These are phyloP conservation scores for Pyrus hybrid DNA, from an alignment of 331 rosid genomes.

Conservation along the genomic window DNA sequence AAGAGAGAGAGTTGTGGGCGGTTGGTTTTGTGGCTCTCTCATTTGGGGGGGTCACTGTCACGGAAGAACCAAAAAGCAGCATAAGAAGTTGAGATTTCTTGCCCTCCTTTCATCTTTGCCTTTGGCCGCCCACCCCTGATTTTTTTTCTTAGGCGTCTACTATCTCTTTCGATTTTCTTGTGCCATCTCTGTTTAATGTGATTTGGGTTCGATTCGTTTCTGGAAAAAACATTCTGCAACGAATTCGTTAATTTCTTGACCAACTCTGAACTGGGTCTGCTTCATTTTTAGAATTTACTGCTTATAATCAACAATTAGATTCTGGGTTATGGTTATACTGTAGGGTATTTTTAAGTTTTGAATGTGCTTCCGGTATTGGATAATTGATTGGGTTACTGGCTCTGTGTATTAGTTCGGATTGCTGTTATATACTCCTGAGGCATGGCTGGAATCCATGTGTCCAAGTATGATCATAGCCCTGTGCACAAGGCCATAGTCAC, in stretches of 20 bases:
- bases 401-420: constrained; percentile 27
- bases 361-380: no score
- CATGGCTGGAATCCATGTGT: constrained; percentile 81
- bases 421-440: constrained; percentile 32
- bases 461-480: constrained; percentile 75
- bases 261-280: constrained; percentile 30
- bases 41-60: constrained; percentile 4
- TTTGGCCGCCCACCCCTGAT: constrained; percentile 41
- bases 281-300: constrained; percentile 19
- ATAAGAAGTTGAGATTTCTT: constrained; percentile 50
- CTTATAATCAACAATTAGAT: constrained; percentile 3
- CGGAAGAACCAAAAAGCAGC: constrained; percentile 27
- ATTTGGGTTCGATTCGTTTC: constrained; percentile 26
- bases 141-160: constrained; percentile 31
- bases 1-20: no score
- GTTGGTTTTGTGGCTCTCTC: no score
- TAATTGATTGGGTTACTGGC: constrained; percentile 23
- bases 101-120: constrained; percentile 30
- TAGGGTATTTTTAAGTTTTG: background rate
- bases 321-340: constrained; percentile 14
- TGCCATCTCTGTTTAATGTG: constrained; percentile 26
- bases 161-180: constrained; percentile 14
- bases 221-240: constrained; percentile 14
- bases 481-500: constrained; percentile 75
- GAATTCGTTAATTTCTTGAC: constrained; percentile 20